phyloP scores from a whole-genome alignment of 2,329 filamentous ascomycete genomes.

The Diaporthe citrichinensis region DNA sequence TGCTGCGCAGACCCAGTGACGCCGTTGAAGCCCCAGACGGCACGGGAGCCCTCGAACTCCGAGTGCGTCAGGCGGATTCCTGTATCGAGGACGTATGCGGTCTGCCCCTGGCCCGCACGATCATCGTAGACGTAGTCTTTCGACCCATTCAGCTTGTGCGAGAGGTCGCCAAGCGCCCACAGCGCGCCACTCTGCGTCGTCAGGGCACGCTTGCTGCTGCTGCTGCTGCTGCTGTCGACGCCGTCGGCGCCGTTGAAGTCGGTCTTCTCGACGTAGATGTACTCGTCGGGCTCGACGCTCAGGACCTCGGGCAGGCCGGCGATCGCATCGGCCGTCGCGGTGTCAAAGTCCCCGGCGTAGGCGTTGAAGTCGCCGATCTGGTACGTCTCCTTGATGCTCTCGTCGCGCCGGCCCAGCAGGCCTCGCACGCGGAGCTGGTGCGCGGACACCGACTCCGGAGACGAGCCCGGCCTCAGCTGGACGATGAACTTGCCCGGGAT shows the following conservation, averaged over 20 bases:
- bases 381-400: constrained; percentile 27
- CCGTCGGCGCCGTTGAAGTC: neutral
- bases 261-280: constrained; percentile 23
- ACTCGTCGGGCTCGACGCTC: constrained; percentile 13
- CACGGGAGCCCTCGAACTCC: constrained; percentile 6
- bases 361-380: constrained; percentile 26
- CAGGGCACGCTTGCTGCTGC: neutral
- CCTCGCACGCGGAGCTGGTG: constrained; percentile 17
- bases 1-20: constrained; percentile 1
- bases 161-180: constrained; percentile 11
- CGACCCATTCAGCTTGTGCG: constrained; percentile 16
- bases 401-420: constrained; percentile 1
- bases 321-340: neutral
- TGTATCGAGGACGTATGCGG: constrained; percentile 9
- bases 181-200: neutral
- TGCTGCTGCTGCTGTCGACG: too few species aligned
- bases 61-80: constrained; percentile 3
- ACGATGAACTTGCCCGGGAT: constrained; percentile 20
- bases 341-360: constrained; percentile 10
- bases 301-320: constrained; percentile 4
- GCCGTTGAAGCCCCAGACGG: constrained; percentile 17
- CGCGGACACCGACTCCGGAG: constrained; percentile 1
- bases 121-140: constrained; percentile 19
- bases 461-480: constrained; percentile 6
- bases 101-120: constrained; percentile 20